Base-by-base conservation (phyloP, 768 basidiomycete species). In the Udeniomyces megalosporus region DNA sequence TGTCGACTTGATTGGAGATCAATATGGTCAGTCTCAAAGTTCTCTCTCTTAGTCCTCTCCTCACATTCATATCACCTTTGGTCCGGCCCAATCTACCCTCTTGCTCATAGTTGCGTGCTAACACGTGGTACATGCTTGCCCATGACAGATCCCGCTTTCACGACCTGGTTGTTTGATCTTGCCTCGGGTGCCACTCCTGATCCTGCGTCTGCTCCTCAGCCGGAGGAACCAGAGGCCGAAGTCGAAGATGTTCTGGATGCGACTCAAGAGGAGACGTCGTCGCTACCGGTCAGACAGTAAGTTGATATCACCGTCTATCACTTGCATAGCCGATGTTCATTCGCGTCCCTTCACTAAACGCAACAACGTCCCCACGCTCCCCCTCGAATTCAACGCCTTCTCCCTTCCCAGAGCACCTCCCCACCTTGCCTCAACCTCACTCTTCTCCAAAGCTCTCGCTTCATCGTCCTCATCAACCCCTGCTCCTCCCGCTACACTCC, bases 1-100 rank as follows among this genome's bases (percentile, higher is more conserved):
- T 52, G 83, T 86, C 75, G 90, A 91, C 70, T 76, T 82, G 65
- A 88, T 91, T 76, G 88, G 88, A n/a, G 69, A 81, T 11, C 86
- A 89, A 65, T 88, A 83, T 73, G 84, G 86, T 86, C 73, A 66
- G 78, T 74, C 59, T 49, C 26, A 8, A 42, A 42, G 38, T 17
- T 42, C 38, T 34, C 15, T 24, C n/a, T 28, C 4, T 24, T 3
- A 26, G 26, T 31, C 26, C 24, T 26, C 4, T 32, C 45, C n/a
- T n/a, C n/a, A n/a, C n/a, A n/a, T n/a, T n/a, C n/a, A n/a, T n/a
- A n/a, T n/a, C n/a, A n/a, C 49, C 49, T 50, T 50, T 20, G 24
- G 24, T 4, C 24, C 49, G 12, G 14, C 49, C 49, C 4, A 26
- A 10, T 28, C 48, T 28, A 8, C 48, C 48, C n/a, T 42, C 15